Evolutionary conservation across 441 rosid species (phyloP), one percentile per base, ranked within the genome.

Genomic region (Omphalea diandra): DNA sequence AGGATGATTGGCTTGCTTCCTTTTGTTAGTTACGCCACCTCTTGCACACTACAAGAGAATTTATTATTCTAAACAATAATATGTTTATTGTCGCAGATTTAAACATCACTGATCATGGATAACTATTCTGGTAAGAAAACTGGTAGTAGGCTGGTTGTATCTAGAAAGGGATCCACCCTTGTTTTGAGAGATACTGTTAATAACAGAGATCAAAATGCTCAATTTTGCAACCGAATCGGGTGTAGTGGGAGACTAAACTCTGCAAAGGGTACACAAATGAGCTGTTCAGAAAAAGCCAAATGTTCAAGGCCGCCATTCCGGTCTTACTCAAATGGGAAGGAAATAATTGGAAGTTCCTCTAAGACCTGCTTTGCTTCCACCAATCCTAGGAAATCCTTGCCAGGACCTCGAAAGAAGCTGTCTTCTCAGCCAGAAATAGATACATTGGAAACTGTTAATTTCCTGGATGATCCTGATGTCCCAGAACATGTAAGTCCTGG

Each of bases 341-440:
- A 90, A 83, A 73, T 81, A 33, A 62, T 69, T 67, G 93, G 93
- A 71, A 87, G 90, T 67, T 90, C 98, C 70, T 94, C 93, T 49
- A 86, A 72, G 80, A 76, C 69, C 63, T 72, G 43, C 69, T 72
- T 85, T 66, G 67, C 80, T 22, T 76, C 73, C 65, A 73, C 41
- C 76, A 87, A 61, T 41, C 74, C 77, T 20, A 81, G 79, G 73
- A 84, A 80, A 46, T 69, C 80, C 49, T 75, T 76, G 18, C 56
- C 68, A 63, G 89, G 77, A 75, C 64, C 79, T 64, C 81, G 60
- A 76, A 92, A 82, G 73, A 85, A 84, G 60, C 70, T 41, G 0
- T 44, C 86, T 71, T 77, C 83, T 68, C 88, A 77, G 63, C 75
- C 78, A 49, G 82, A 81, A 61, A 74, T 73, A 15, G 95, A 83